A percentile compares a stretch with the other conserved stretches of the same genome.
phyloP scores from a whole-genome alignment of 495 filamentous ascomycete genomes.

The Penicillium angulare region DNA sequence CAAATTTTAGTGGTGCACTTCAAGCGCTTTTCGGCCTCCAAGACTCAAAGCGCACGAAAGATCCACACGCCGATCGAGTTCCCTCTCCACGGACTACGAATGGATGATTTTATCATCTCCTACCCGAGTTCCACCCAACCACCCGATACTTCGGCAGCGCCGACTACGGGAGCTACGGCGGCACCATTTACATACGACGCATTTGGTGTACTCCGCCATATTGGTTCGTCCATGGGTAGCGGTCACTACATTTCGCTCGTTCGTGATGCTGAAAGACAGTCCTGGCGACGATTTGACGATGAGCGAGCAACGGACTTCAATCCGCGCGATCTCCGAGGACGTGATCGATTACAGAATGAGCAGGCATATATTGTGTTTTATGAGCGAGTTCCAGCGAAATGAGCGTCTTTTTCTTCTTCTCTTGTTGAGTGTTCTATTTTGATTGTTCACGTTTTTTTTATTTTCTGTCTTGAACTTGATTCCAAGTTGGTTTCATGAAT shows the following conservation, averaged over 20 bases:
- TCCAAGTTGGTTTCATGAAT: constrained; percentile 25
- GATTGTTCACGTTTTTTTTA: constrained; percentile 5
- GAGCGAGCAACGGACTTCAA: constrained; percentile 57
- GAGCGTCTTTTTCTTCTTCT: constrained; percentile 27
- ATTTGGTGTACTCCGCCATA: constrained; percentile 70
- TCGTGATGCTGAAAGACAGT: constrained; percentile 56
- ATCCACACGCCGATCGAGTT: constrained; percentile 68
- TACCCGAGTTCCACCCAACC: constrained; percentile 29
- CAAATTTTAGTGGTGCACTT: constrained; percentile 73
- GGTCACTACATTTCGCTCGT: constrained; percentile 71
- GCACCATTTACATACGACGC: constrained; percentile 68
- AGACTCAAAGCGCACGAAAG: constrained; percentile 58
- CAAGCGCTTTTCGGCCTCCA: constrained; percentile 66
- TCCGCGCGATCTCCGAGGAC: constrained; percentile 46
- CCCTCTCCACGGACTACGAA: constrained; percentile 61
- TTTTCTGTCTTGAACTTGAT: constrained; percentile 3
- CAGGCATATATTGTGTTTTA: constrained; percentile 72
- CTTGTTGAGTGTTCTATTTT: constrained; percentile 19
- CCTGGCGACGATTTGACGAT: constrained; percentile 69
- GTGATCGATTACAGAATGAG: constrained; percentile 55
- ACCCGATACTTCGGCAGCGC: constrained; percentile 20
- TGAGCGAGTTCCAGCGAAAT: constrained; percentile 53
- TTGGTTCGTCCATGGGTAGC: constrained; percentile 60
- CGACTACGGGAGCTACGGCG: constrained; percentile 44
- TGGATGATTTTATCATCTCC: constrained; percentile 57